These are phyloP conservation scores for Penstemon davidsonii DNA, from an alignment of 257 asterid genomes.

Conservation along the genomic window DNA sequence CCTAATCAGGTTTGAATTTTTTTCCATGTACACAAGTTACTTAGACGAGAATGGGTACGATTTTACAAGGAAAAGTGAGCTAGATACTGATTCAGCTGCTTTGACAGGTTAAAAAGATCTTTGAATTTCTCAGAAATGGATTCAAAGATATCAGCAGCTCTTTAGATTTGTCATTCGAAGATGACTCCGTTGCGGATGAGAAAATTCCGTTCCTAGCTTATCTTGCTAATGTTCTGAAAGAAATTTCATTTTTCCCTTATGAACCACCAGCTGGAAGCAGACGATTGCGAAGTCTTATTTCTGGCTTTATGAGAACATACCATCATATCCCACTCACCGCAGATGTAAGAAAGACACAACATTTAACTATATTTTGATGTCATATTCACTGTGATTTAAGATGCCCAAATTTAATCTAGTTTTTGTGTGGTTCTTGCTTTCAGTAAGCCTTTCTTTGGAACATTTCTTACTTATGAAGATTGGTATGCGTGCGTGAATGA, in stretches of 20 bases:
- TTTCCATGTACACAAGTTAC: slow-evolving; percentile 18
- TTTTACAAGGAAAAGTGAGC: slow-evolving; percentile 22
- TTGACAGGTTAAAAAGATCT: slow-evolving; percentile 82
- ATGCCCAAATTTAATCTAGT: background rate
- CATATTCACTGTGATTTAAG: slow-evolving; percentile 9
- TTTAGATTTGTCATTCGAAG: slow-evolving; percentile 88
- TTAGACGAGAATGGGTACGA: slow-evolving; percentile 3
- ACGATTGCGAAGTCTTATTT: slow-evolving; percentile 77
- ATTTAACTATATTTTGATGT: slow-evolving; percentile 15
- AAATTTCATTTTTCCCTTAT: slow-evolving; percentile 72
- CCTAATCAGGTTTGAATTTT: slow-evolving; percentile 68
- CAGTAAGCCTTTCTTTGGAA: background rate
- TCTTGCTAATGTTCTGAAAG: slow-evolving; percentile 84
- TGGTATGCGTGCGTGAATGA: background rate
- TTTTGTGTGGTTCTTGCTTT: background rate
- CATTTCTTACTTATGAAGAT: background rate
- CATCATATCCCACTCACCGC: slow-evolving; percentile 90
- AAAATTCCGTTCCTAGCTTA: slow-evolving; percentile 96
- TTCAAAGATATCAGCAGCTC: slow-evolving; percentile 89
- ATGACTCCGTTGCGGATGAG: slow-evolving; percentile 98
- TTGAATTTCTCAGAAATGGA: slow-evolving; percentile 87
- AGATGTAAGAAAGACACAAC: slow-evolving; percentile 62
- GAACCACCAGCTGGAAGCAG: slow-evolving; percentile 98
- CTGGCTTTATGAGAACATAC: slow-evolving; percentile 88
- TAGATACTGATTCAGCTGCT: slow-evolving; percentile 35